A percentile compares a stretch with the other conserved stretches of the same genome.
phyloP scores from a whole-genome alignment of 2,329 filamentous ascomycete species.

The Sporothrix inflata region DNA sequence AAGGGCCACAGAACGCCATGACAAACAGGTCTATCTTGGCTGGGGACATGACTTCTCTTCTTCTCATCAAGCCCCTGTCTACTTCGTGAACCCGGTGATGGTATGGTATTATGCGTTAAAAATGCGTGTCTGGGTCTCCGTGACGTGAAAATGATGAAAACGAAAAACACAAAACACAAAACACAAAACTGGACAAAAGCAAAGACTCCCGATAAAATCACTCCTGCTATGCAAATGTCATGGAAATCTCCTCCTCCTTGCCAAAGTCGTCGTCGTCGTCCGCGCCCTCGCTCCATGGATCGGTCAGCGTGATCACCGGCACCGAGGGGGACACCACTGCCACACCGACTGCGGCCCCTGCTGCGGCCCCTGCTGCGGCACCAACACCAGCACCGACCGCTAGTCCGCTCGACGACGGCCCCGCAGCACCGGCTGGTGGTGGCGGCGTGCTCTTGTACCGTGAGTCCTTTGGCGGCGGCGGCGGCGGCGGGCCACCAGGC shows the following conservation, averaged over 20 bases:
- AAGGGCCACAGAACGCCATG: neutral
- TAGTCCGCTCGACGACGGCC: neutral
- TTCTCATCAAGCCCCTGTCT: neutral
- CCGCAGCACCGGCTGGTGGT: neutral
- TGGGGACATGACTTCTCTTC: too few relatives aligned
- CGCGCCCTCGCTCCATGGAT: slow-evolving; percentile 70
- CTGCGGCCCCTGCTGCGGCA: too few relatives aligned
- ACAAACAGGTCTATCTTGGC: neutral
- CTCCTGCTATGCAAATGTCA: slow-evolving; percentile 71
- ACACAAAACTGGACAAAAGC: neutral
- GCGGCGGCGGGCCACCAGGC: slow-evolving; percentile 35
- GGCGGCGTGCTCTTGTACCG: slow-evolving; percentile 32
- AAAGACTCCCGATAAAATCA: slow-evolving; percentile 18
- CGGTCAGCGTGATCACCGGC: slow-evolving; percentile 53
- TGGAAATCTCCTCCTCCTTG: slow-evolving; percentile 73
- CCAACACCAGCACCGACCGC: neutral
- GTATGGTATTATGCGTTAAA: neutral
- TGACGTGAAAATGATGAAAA: neutral
- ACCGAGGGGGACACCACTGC: slow-evolving; percentile 48
- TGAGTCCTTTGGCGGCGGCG: slow-evolving; percentile 40
- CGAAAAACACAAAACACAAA: neutral
- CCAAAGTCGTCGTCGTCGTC: slow-evolving; percentile 69
- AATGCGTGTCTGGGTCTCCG: neutral
- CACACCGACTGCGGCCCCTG: neutral
- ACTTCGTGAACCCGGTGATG: neutral